Evolutionary conservation across 495 filamentous ascomycete genomes (phyloP), one percentile per base, ranked within the genome.

Genomic region (Podospora australis): DNA sequence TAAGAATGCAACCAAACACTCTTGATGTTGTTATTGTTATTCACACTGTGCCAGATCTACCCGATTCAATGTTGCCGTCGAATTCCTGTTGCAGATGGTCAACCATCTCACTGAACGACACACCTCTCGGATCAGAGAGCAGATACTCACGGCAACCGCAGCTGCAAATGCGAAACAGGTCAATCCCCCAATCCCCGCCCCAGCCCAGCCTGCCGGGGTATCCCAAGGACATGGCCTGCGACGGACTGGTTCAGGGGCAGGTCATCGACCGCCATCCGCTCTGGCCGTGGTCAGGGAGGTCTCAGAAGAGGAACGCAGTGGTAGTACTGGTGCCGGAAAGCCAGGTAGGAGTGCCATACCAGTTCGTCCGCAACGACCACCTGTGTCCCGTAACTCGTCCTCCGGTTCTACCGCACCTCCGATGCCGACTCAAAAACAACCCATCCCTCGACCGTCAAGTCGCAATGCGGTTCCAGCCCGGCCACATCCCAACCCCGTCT

Each of bases 61-160:
- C 35, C 52, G 65, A 17, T 74, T 78, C 56, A 61, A 72, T 34
- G 92, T 96, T 29, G 83, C 86, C 10, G 78, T 90, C 21, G 77
- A 89, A 20, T 98, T 97, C 62, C 71, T 98, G 6, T 80, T 96
- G 4, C 90, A 96, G 63, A 88, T 97, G 64, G 88, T 88, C 51
- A 88, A 88, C 68, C 96, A 90, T 84, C 81, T 96, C 2, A 95
- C 94, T 57, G 90, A 98, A 67, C 80, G 86, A 35, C 88, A 97
- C 65, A 73, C 94, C 6, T 84, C 84, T 0, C 86, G 95, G 62
- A 86, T 96, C 28, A 80, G 87, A 54, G 88, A 87, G 6, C 90
- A 96, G 69, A 90, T 98, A 78, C 78, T 83, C 41, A 91, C 83
- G 67, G 82, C 85, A 3, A 60, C 70, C 3, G 64, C 65, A 2